Percentiles rank a stretch among this genome's conserved stretches.
Conservation (phyloP, 768 basidiomycete species). For the Sutorius australiensis region DNA sequence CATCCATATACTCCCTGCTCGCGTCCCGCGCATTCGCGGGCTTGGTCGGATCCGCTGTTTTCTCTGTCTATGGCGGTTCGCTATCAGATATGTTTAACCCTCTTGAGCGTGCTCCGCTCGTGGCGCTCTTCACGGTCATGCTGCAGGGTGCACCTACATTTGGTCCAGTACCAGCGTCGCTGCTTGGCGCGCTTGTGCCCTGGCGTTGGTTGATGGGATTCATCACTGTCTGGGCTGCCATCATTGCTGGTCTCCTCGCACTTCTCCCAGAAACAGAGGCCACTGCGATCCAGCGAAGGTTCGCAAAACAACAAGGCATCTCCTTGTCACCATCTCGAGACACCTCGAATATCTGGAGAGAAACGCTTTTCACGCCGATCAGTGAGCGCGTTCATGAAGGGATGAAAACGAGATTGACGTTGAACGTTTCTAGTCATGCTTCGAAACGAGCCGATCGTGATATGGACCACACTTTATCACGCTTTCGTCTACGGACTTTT, state of each 20-base stretch:
- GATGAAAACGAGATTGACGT: background rate
- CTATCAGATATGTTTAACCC: slow-evolving; percentile 29
- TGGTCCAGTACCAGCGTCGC: slow-evolving; percentile 25
- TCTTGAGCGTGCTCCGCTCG: slow-evolving; percentile 26
- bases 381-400: slow-evolving; percentile 14
- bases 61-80: slow-evolving; percentile 30
- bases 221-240: slow-evolving; percentile 21
- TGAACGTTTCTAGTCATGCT: slow-evolving; percentile 19
- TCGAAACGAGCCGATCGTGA: slow-evolving; percentile 23
- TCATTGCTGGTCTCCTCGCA: slow-evolving; percentile 13
- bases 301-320: slow-evolving; percentile 10
- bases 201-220: slow-evolving; percentile 29
- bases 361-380: slow-evolving; percentile 23
- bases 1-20: slow-evolving; percentile 18
- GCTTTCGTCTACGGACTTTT: slow-evolving; percentile 28
- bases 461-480: slow-evolving; percentile 27
- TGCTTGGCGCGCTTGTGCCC: slow-evolving; percentile 17
- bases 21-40: slow-evolving; percentile 20
- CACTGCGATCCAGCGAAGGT: slow-evolving; percentile 15
- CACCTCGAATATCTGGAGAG: slow-evolving; percentile 16
- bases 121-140: slow-evolving; percentile 29
- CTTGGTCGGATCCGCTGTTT: slow-evolving; percentile 23
- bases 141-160: slow-evolving; percentile 30
- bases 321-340: background rate
- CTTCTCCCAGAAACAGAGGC: slow-evolving; percentile 28